Percentiles rank a stretch among this genome's conserved stretches.
Evolutionary conservation across 306 rosid genomes (phyloP).

Genomic region (Chamaecrista fasciculata): DNA sequence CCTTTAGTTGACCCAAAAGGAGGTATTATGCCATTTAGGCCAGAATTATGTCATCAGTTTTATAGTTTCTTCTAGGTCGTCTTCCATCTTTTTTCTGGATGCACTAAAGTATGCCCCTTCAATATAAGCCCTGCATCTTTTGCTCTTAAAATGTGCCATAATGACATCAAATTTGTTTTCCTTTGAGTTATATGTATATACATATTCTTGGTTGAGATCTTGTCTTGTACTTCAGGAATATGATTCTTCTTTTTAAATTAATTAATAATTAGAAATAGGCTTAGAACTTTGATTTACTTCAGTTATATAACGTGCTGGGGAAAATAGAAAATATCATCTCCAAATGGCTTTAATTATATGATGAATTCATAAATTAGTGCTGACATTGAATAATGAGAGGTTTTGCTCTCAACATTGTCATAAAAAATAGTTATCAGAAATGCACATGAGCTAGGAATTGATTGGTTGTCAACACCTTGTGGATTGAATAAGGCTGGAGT

Average conservation of each 20-base stretch:
- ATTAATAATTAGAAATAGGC: background rate
- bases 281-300: background rate
- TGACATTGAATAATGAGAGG: background rate
- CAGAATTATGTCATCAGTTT: background rate
- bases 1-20: background rate
- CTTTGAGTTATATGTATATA: background rate
- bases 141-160: background rate
- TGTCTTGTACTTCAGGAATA: background rate
- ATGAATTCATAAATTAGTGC: background rate
- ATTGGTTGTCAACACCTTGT: background rate
- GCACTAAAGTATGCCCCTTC: background rate
- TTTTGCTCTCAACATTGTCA: background rate
- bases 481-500: background rate
- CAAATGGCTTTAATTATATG: background rate
- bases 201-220: background rate
- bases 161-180: background rate
- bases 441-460: slow-evolving; percentile 1
- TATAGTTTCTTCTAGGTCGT: background rate
- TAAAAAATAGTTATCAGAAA: background rate
- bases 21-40: background rate
- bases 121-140: background rate
- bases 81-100: background rate
- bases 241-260: background rate
- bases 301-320: background rate
- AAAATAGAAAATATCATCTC: background rate